Conservation (phyloP, 2,329 filamentous ascomycete genomes). For the Botrytis paeoniae region DNA sequence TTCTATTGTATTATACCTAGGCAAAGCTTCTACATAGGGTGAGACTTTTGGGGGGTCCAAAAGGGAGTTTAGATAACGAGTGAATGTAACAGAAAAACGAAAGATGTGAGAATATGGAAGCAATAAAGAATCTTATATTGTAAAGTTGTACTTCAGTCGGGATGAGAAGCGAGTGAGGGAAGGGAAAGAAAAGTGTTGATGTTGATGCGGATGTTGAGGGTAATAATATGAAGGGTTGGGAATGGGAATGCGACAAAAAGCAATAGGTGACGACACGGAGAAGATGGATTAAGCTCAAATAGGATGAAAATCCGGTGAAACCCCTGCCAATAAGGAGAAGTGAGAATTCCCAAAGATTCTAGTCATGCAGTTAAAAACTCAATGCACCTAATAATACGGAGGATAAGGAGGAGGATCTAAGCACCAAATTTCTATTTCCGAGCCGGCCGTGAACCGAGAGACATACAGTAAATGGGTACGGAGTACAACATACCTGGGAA, state of each 20-base stretch:
- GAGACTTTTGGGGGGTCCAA: not conserved
- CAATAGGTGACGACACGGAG: not conserved
- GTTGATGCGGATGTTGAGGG: constrained; percentile 12
- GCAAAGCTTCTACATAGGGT: not conserved
- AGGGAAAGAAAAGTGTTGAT: not conserved
- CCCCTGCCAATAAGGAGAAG: not conserved
- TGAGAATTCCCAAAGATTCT: not conserved
- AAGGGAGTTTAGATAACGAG: constrained; percentile 1
- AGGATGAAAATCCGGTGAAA: not conserved
- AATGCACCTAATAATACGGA: not conserved
- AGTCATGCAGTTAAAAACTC: constrained; percentile 2
- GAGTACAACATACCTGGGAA: not conserved
- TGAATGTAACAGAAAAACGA: not conserved
- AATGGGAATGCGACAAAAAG: not conserved
- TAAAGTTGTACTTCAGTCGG: not conserved
- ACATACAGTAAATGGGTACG: not conserved
- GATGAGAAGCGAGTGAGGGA: not conserved
- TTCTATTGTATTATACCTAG: constrained; percentile 3
- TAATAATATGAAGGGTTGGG: constrained; percentile 2
- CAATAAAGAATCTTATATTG: not conserved
- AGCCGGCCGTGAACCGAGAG: not conserved
- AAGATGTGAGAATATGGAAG: not conserved
- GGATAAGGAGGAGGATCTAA: not conserved
- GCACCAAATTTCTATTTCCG: not conserved
- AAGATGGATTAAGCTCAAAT: not conserved